A percentile compares a stretch with the other conserved stretches of the same genome.
These are phyloP conservation scores for Penicillium tannophilum DNA, from an alignment of 495 filamentous ascomycete genomes.

Conservation along the genomic window DNA sequence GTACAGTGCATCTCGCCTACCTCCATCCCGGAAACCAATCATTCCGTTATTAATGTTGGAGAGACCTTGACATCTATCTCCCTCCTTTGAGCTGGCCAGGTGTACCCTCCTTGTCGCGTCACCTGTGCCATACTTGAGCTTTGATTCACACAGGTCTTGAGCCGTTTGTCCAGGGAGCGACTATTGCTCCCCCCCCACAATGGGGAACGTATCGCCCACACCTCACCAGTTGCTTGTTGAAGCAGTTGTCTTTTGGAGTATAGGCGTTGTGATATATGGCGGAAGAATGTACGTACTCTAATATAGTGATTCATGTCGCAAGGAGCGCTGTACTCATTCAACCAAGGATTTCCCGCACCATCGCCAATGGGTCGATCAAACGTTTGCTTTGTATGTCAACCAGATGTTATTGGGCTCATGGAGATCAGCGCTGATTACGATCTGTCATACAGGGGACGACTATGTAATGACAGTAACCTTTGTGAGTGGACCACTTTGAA, in stretches of 20 bases:
- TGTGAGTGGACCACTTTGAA: slow-evolving; percentile 29
- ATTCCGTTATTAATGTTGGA: neutral
- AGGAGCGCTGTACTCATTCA: slow-evolving; percentile 14
- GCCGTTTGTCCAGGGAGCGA: neutral
- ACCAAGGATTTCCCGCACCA: slow-evolving; percentile 31
- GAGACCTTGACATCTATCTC: neutral
- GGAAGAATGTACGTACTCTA: slow-evolving; percentile 33
- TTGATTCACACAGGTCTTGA: slow-evolving; percentile 2
- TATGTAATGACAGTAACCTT: slow-evolving; percentile 59
- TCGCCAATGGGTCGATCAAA: slow-evolving; percentile 38
- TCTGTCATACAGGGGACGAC: slow-evolving; percentile 47
- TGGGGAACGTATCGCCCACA: slow-evolving; percentile 40
- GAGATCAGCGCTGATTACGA: neutral
- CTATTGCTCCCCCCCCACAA: slow-evolving; percentile 17
- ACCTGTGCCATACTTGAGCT: neutral
- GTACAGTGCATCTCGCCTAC: neutral
- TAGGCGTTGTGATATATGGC: slow-evolving; percentile 34
- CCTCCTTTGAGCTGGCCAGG: neutral
- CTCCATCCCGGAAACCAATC: neutral
- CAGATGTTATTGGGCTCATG: neutral
- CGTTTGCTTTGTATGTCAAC: slow-evolving; percentile 38
- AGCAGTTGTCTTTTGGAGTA: slow-evolving; percentile 37
- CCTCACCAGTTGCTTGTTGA: slow-evolving; percentile 37
- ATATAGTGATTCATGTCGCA: neutral
- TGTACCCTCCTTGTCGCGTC: neutral